Evolutionary conservation across 352 stramenopile genomes (phyloP), one percentile per base, ranked within the genome.

Genomic region (Globisporangium nodosum): DNA sequence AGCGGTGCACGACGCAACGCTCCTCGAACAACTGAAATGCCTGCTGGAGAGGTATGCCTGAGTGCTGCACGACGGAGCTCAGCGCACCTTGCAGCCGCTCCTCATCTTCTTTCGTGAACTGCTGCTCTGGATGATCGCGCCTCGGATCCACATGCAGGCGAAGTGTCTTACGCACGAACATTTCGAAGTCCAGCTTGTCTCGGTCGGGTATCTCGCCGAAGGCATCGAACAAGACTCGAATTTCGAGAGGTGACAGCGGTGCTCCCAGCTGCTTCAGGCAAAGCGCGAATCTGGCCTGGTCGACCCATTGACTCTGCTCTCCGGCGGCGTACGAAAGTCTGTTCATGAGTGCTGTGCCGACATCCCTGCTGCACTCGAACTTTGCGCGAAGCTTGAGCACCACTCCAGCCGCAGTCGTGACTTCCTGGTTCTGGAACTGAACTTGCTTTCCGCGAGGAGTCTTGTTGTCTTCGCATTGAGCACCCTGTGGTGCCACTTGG

Each of bases 1-100:
- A 79, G 9, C 68, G 66, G 24, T 80, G 69, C 18, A 83, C 58
- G 4, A 85, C 68, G 31, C 78, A 88, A 45, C 80, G 80, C 54
- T 86, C 78, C 47, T 78, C 62, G 18, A 88, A 72, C 3, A 72
- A 52, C 5, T 57, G 49, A 40, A 77, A 64, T 4, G 71, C 65
- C 12, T 58, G 43, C 21, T 74, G 64, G 24, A 85, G 69, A 7
- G 64, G 59, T 0, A 61, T 45, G n/a, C 58, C 42, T 7, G 73
- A 83, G 18, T 69, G 70, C 49, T 65, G 68, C 12, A 69, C 53
- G 5, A 67, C 72, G 18, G 63, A 65, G 8, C 62, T 31, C 1
- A 87, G 48, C 40, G 66, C 73, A 4, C 24, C 53, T 18, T 47
- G 49, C 6, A 90, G 54, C 0, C 61, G 68, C 1, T 68, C 54